Evolutionary conservation across 768 basidiomycete genomes (phyloP).

Genomic region (Leccinellum luteum): DNA sequence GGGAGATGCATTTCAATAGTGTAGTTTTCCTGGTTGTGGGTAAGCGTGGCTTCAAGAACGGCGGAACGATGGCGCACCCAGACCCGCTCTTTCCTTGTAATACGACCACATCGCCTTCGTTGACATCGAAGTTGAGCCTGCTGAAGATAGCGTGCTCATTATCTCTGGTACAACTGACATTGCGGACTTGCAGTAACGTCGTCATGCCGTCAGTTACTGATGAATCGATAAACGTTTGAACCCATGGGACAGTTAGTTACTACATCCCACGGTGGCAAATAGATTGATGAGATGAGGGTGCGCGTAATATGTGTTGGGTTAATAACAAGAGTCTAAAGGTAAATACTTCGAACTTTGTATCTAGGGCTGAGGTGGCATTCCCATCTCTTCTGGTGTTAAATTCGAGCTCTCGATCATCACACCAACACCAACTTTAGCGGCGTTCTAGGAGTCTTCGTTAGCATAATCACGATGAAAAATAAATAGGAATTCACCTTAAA

Average conservation of each 20-base stretch:
- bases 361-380: slow-evolving; percentile 53
- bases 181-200: slow-evolving; percentile 49
- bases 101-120: slow-evolving; percentile 73
- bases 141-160: slow-evolving; percentile 53
- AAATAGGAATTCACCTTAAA: slow-evolving; percentile 66
- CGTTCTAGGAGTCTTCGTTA: slow-evolving; percentile 52
- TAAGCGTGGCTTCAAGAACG: neutral
- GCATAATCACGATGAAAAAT: neutral
- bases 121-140: slow-evolving; percentile 57
- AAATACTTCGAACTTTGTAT: slow-evolving; percentile 27
- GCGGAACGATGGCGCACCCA: slow-evolving; percentile 42
- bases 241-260: neutral
- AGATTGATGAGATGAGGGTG: slow-evolving; percentile 15
- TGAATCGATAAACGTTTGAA: neutral
- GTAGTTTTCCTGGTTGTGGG: slow-evolving; percentile 55
- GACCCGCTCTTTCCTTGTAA: slow-evolving; percentile 79
- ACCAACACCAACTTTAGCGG: slow-evolving; percentile 93
- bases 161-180: slow-evolving; percentile 48
- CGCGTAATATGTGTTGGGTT: slow-evolving; percentile 15
- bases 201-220: slow-evolving; percentile 8
- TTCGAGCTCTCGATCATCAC: slow-evolving; percentile 93
- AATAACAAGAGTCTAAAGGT: slow-evolving; percentile 29
- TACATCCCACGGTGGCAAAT: slow-evolving; percentile 18
- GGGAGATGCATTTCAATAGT: slow-evolving; percentile 79
- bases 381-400: slow-evolving; percentile 83